Evolutionary conservation across 768 basidiomycete species (phyloP), one percentile per base, ranked within the genome.

Genomic region (Phylloporus sp.): DNA sequence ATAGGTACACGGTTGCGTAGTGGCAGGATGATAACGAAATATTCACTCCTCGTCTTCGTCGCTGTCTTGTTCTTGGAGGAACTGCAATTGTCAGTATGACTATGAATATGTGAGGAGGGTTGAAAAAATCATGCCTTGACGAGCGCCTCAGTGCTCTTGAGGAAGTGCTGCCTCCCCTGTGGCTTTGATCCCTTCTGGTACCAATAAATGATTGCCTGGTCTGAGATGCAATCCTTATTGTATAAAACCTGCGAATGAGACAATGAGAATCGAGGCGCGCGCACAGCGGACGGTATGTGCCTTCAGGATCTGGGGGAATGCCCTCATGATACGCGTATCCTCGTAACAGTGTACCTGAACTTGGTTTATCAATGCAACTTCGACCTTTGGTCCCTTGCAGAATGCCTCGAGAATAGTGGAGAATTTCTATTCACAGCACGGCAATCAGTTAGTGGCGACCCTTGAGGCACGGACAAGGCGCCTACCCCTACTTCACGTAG

Each of bases 201-300:
- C 95, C 95, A 99, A 68, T 96, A 98, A 49, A 97, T 86, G 61
- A 99, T 94, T 50, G 94, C 93, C 63, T 94, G 86, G 62, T 94
- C 92, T 45, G 92, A 89, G 57, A 97, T 78, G 69, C 92, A 92
- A 59, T 99, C 95, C 60, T 88, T 84, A 71, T 94, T 94, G 72
- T 96, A 97, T 67, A 97, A 75, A 57, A 94, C 85, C 90, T 92
- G 58, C 34, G 17, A 26, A 44, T n/a, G 35, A 45, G 4, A 24
- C 27, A n/a, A 46, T 57, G 38, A 63, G 52, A 41, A 29, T 48
- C 20, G 15, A 32, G 0, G 6, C 14, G 9, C 29, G 32, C 34
- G 37, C 18, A 34, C 7, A 27, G 18, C 9, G 50, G n/a, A 26
- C 24, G 15, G 46, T 22, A 38, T 61, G 23, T 42, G 78, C 91